Conservation (phyloP, 768 basidiomycete genomes). For the Mycena pura region DNA sequence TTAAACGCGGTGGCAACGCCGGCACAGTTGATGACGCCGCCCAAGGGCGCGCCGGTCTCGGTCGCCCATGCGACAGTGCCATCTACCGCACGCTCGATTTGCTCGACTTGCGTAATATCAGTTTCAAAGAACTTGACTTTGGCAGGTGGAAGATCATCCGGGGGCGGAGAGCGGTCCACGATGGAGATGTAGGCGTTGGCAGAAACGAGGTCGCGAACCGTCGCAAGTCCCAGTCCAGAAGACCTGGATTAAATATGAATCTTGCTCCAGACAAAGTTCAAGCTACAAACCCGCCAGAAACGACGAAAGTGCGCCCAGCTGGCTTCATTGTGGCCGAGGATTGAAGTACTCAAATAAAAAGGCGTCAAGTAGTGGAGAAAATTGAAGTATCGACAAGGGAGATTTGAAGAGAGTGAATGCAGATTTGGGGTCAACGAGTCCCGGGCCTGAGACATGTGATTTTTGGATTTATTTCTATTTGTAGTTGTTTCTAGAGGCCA, state of each 20-base stretch:
- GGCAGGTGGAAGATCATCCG: constrained; percentile 29
- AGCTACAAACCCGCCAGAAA: constrained; percentile 61
- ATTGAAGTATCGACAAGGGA: no score
- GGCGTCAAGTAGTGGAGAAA: no score
- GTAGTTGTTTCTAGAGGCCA: no score
- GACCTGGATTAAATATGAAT: constrained; percentile 42
- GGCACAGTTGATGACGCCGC: constrained; percentile 66
- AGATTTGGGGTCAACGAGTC: no score
- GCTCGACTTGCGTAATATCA: constrained; percentile 46
- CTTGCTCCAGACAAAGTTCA: neutral
- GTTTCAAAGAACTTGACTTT: constrained; percentile 47
- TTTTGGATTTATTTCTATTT: no score
- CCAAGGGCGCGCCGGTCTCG: constrained; percentile 52
- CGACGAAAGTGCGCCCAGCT: constrained; percentile 59
- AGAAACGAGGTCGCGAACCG: constrained; percentile 51
- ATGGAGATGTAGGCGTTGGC: constrained; percentile 56
- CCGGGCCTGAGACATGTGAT: no score
- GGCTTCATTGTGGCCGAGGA: constrained; percentile 54
- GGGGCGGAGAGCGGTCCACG: constrained; percentile 55
- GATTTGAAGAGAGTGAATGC: no score
- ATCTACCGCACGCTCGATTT: constrained; percentile 48
- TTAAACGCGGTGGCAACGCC: constrained; percentile 54
- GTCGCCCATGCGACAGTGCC: constrained; percentile 47
- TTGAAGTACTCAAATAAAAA: no score
- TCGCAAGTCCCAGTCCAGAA: constrained; percentile 63